Conservation (phyloP, 257 asterid genomes). For the Craterostigma plantagineum region DNA sequence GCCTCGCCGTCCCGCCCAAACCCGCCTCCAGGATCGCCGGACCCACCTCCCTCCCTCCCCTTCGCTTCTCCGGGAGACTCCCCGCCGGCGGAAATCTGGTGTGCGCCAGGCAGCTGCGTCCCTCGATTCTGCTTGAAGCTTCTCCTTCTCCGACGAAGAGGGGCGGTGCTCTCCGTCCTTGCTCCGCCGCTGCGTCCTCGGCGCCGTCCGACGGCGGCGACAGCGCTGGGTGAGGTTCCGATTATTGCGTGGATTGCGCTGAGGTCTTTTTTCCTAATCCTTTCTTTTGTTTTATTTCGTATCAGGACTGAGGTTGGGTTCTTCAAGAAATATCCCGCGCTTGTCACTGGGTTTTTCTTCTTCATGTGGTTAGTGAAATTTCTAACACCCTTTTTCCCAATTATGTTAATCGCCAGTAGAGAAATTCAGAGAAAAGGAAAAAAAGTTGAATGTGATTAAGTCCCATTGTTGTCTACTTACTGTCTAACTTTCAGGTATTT, state of each 20-base stretch:
- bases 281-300: too few relatives aligned
- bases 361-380: slow-evolving; percentile 69
- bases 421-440: too few relatives aligned
- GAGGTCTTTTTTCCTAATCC: slow-evolving; percentile 5
- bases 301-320: slow-evolving; percentile 64
- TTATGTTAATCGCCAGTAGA: too few relatives aligned
- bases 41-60: slow-evolving; percentile 16
- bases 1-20: slow-evolving; percentile 32
- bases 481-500: too few relatives aligned
- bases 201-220: slow-evolving; percentile 59
- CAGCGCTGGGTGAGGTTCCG: slow-evolving; percentile 88
- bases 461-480: slow-evolving; percentile 3
- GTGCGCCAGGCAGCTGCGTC: slow-evolving; percentile 69
- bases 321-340: slow-evolving; percentile 50
- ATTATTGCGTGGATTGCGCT: slow-evolving; percentile 18
- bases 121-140: slow-evolving; percentile 45
- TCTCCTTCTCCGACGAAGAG: slow-evolving; percentile 28
- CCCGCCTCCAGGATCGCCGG: slow-evolving; percentile 23
- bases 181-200: slow-evolving; percentile 52
- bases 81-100: slow-evolving; percentile 41
- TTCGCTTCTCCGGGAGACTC: slow-evolving; percentile 22
- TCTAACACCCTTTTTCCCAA: neutral
- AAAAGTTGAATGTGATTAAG: too few relatives aligned
- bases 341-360: slow-evolving; percentile 90
- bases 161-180: slow-evolving; percentile 30